Conservation (phyloP, 768 basidiomycete genomes). For the Favolaschia claudopus region DNA sequence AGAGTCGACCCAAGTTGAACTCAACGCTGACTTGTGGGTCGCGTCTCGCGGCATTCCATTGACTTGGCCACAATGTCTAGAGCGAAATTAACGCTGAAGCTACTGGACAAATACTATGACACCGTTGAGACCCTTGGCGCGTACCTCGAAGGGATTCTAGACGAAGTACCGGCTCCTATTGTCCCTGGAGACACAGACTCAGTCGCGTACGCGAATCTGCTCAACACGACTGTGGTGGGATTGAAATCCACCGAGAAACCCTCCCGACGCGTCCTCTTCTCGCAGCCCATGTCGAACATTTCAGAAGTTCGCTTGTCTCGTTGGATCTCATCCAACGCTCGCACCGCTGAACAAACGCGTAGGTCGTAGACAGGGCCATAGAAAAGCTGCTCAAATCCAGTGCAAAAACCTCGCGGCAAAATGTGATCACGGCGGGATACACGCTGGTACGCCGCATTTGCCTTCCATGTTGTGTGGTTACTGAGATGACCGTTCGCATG, state of each 20-base stretch:
- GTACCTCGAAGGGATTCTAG: constrained; percentile 50
- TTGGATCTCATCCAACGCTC: too few relatives aligned
- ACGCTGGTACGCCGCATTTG: constrained; percentile 54
- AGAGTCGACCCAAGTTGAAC: too few relatives aligned
- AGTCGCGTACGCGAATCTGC: constrained; percentile 40
- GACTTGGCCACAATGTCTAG: constrained; percentile 8
- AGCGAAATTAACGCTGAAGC: constrained; percentile 1
- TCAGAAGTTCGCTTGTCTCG: constrained; percentile 41
- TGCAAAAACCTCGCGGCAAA: constrained; percentile 44
- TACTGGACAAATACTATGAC: constrained; percentile 55
- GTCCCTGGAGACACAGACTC: constrained; percentile 34
- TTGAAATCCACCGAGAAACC: constrained; percentile 31
- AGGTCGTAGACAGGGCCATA: constrained; percentile 73
- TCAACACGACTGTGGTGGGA: constrained; percentile 59
- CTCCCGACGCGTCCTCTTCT: constrained; percentile 33
- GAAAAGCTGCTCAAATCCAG: constrained; percentile 54
- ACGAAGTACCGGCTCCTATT: constrained; percentile 20
- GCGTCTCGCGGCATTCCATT: too few relatives aligned
- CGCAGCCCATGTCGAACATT: constrained; percentile 57
- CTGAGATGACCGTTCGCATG: constrained; percentile 36
- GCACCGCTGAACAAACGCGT: background rate
- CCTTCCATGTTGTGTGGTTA: background rate
- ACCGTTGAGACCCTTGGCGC: constrained; percentile 45
- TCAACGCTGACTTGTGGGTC: too few relatives aligned
- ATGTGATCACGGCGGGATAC: constrained; percentile 76